Evolutionary conservation across 768 basidiomycete species (phyloP).

Genomic region (Gelatoporia subvermispora): DNA sequence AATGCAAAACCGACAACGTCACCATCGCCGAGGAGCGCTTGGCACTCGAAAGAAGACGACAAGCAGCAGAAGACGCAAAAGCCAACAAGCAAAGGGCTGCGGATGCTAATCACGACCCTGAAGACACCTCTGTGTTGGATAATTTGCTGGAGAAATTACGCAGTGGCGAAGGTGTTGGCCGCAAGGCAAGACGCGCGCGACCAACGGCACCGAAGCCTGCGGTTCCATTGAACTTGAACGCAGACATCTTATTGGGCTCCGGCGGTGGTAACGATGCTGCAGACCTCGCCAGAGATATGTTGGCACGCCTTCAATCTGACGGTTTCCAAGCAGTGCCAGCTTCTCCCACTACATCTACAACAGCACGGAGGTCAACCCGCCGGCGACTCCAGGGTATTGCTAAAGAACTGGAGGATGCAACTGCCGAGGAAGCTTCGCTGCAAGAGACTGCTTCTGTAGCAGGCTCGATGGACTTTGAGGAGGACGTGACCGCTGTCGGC

Average conservation of each 20-base stretch:
- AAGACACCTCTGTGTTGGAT: conserved; percentile 59
- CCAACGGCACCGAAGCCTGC: conserved; percentile 29
- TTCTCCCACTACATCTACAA: conserved; percentile 15
- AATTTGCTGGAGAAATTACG: conserved; percentile 66
- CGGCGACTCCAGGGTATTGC: conserved; percentile 11
- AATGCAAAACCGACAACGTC: conserved; percentile 82
- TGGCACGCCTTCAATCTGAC: conserved; percentile 67
- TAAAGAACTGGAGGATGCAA: conserved; percentile 9
- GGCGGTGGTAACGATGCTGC: conserved; percentile 40
- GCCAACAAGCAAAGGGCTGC: conserved; percentile 46
- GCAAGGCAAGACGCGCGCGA: conserved; percentile 48
- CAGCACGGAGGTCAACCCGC: conserved; percentile 14
- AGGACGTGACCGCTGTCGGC: neutral
- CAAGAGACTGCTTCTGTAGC: conserved; percentile 9
- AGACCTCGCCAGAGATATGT: conserved; percentile 67
- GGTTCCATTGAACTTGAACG: conserved; percentile 30
- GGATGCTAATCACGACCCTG: conserved; percentile 39
- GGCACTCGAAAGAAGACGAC: conserved; percentile 64
- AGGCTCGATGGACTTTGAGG: conserved; percentile 4
- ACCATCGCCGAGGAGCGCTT: conserved; percentile 65
- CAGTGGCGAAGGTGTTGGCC: conserved; percentile 60
- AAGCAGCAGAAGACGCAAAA: conserved; percentile 59
- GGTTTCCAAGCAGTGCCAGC: conserved; percentile 15
- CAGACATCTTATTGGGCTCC: conserved; percentile 26
- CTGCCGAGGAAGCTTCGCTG: conserved; percentile 7